Percentiles rank a stretch among this genome's conserved stretches.
These are phyloP conservation scores for Phellopilus nigrolimitatus DNA, from an alignment of 1,284 basidiomycete genomes.

Conservation along the genomic window DNA sequence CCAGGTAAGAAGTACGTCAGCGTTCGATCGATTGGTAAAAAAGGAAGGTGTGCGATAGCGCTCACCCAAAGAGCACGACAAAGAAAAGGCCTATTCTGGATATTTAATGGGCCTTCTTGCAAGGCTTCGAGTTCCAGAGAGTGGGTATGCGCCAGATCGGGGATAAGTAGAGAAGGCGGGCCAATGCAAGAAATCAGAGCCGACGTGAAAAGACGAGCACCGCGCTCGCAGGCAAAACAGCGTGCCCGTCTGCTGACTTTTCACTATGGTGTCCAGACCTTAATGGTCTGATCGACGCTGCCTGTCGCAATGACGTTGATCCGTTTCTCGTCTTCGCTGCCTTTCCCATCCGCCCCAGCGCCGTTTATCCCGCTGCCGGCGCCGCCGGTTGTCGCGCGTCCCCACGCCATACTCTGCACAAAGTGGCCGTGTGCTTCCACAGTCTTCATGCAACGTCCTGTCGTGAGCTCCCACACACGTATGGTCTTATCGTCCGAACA, in stretches of 20 bases:
- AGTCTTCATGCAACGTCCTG: constrained; percentile 61
- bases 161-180: neutral
- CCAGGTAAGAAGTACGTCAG: constrained; percentile 3
- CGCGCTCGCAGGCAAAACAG: neutral
- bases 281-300: constrained; percentile 54
- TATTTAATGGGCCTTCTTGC: constrained; percentile 2
- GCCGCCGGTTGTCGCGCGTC: constrained; percentile 42
- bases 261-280: constrained; percentile 19
- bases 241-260: neutral
- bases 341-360: constrained; percentile 28
- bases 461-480: constrained; percentile 70
- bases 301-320: constrained; percentile 68
- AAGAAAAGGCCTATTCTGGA: constrained; percentile 12
- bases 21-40: constrained; percentile 5
- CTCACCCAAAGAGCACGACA: constrained; percentile 13
- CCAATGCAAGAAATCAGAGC: constrained; percentile 12
- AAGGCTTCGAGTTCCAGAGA: constrained; percentile 15
- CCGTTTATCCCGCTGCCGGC: constrained; percentile 36
- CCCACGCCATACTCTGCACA: constrained; percentile 64
- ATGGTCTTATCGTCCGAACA: constrained; percentile 76
- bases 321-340: constrained; percentile 35
- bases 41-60: neutral
- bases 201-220: neutral
- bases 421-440: constrained; percentile 72
- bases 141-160: constrained; percentile 3